Base-by-base conservation (phyloP, 257 asterid genomes). In the Solanum chiquidenum region DNA sequence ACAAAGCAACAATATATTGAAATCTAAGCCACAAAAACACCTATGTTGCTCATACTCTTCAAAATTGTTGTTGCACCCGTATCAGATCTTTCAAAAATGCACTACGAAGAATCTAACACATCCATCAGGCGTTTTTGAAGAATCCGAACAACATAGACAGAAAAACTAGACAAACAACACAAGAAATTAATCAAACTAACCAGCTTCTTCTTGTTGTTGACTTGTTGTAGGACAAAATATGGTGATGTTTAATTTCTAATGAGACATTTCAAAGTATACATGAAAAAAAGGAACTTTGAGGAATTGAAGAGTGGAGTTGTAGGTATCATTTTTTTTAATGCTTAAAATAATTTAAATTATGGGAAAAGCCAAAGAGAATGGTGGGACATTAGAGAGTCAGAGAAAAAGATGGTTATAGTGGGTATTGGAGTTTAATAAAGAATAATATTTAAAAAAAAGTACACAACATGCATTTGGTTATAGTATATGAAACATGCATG, bases 301-400 rank as follows among this genome's bases (percentile, higher is more conserved):
- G 25, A 44, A 79, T 79, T 79, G 66, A 49, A 31, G 38, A 85
- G 88, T 27, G 83, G 90, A 82, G 11, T 74, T 37, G 60, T 74
- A 74, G 83, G 83, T 74, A 23, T 35, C 83, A 37, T 73, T 20
- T 73, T 72, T 35, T 35, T 16, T 9, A 74, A 35, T 73, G 82
- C 35, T 20, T 73, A 35, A 20, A 73, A 23, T 75, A 75, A 12
- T 40, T 76, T 76, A 90, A 37, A 74, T 88, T 88, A 93, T 90
- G 88, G 90, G 75, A 92, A 46, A 90, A 87, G 89, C 88, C 82
- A 86, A 91, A 87, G 92, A 90, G 90, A 91, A 88, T 87, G 89
- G 90, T 84, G 92, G 92, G 93, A 89, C 83, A 88, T 88, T 91
- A 91, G 90, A 88, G 83, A 52, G 90, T 79, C 77, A 87, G 79